Conservation (phyloP, 139 green algal genomes). For the Chlamydomonas schloesseri region DNA sequence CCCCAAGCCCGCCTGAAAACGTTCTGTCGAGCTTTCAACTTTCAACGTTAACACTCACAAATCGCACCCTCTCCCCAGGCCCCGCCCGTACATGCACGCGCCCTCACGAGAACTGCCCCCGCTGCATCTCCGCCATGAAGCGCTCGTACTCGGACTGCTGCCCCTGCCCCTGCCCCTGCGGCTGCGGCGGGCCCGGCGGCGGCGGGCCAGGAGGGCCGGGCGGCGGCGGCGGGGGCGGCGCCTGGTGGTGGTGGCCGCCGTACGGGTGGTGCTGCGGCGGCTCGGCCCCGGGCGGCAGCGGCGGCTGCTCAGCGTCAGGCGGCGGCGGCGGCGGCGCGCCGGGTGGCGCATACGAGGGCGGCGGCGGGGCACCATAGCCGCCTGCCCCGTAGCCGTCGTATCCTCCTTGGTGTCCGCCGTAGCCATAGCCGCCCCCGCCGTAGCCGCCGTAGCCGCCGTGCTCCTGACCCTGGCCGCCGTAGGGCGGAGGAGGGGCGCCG, state of each 20-base stretch:
- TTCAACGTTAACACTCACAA: no score
- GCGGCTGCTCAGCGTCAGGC: background rate
- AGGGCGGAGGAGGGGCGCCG: background rate
- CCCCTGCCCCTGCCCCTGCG: background rate
- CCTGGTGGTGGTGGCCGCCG: background rate
- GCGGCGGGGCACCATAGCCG: background rate
- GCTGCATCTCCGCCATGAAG: slow-evolving; percentile 54
- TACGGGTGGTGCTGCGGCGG: slow-evolving; percentile 28
- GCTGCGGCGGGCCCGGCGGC: background rate
- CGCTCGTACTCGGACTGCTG: slow-evolving; percentile 42
- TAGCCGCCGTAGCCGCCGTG: slow-evolving; percentile 20
- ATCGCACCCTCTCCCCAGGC: no score
- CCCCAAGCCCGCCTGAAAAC: no score
- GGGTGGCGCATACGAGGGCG: background rate
- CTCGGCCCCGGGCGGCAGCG: background rate
- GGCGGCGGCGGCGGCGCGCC: background rate
- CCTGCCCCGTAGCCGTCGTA: slow-evolving; percentile 3
- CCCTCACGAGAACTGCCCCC: background rate
- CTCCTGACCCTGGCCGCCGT: background rate
- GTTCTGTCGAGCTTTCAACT: no score
- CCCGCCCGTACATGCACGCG: no score
- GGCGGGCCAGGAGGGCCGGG: background rate
- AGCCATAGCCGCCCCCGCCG: background rate
- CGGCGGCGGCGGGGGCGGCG: background rate
- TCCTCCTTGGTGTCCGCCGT: background rate